Conservation (phyloP, 495 filamentous ascomycete genomes). For the Apiosordaria backusii region DNA sequence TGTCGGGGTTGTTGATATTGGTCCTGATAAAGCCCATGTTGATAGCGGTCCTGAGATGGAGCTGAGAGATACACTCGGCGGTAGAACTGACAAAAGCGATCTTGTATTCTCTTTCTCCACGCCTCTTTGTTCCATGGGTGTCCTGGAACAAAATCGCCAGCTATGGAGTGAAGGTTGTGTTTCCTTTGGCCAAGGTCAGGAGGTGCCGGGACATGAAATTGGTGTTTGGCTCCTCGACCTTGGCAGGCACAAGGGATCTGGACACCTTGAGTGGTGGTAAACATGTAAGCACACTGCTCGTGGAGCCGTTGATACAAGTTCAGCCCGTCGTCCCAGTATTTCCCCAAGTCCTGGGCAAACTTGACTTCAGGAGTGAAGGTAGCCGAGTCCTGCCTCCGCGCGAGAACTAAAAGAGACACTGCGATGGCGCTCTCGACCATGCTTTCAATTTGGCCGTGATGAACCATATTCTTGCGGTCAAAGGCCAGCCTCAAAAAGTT, state of each 20-base stretch:
- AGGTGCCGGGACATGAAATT: not conserved
- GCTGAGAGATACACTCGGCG: not conserved
- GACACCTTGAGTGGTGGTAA: not conserved
- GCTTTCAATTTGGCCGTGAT: not conserved
- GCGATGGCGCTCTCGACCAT: not conserved
- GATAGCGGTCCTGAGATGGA: not conserved
- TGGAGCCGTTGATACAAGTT: not conserved
- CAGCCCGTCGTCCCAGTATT: not conserved
- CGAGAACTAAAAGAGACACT: not conserved
- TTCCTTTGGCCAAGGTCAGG: not conserved
- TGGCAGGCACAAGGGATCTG: not conserved
- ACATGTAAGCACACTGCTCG: not conserved
- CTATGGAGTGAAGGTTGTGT: not conserved
- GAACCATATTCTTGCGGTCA: not conserved
- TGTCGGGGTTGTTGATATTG: not conserved
- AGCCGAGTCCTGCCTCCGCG: not conserved
- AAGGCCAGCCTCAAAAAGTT: constrained; percentile 9
- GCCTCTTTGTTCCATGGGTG: not conserved
- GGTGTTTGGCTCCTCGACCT: not conserved
- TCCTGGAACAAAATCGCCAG: not conserved
- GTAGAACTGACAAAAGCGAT: not conserved
- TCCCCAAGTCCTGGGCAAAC: not conserved
- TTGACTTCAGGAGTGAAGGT: not conserved
- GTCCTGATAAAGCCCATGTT: no score
- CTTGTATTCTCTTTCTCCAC: not conserved